These are phyloP conservation scores for Phytophthora melonis DNA, from an alignment of 352 stramenopile species.

Conservation along the genomic window DNA sequence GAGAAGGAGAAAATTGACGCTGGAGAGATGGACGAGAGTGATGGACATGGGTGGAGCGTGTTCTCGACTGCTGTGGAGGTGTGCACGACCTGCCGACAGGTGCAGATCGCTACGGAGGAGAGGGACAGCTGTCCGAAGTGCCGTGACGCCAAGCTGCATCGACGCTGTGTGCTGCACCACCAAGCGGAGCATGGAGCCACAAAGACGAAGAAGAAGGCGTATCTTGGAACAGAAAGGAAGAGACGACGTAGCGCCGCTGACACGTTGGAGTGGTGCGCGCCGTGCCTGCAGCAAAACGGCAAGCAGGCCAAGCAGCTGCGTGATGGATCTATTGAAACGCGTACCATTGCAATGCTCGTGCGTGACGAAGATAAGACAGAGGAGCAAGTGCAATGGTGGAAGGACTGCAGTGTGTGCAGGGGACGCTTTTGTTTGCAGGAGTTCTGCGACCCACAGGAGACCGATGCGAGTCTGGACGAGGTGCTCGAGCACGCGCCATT, in stretches of 20 bases:
- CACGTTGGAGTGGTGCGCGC: constrained; percentile 32
- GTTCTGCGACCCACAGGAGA: constrained; percentile 44
- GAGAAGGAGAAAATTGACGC: constrained; percentile 3
- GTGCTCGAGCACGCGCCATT: constrained; percentile 44
- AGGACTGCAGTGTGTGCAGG: constrained; percentile 41
- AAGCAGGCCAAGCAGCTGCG: constrained; percentile 17
- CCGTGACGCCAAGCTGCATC: constrained; percentile 35
- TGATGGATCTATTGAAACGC: constrained; percentile 44
- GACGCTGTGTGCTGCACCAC: constrained; percentile 39
- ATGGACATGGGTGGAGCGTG: constrained; percentile 38
- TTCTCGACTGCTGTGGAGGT: constrained; percentile 58
- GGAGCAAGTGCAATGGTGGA: constrained; percentile 39
- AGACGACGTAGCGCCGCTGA: constrained; percentile 25
- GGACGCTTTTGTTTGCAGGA: constrained; percentile 52
- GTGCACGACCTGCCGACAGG: constrained; percentile 64
- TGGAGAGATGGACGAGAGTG: constrained; percentile 13
- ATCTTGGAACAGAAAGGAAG: constrained; percentile 34
- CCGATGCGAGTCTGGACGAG: constrained; percentile 35
- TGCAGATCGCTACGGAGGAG: constrained; percentile 54
- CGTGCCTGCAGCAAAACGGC: constrained; percentile 28
- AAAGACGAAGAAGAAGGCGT: constrained; percentile 28
- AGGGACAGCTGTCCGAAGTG: constrained; percentile 45
- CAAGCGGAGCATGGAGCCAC: constrained; percentile 1
- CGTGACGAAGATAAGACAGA: constrained; percentile 24
- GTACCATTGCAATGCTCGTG: constrained; percentile 54